Evolutionary conservation across 2,329 filamentous ascomycete genomes (phyloP).

Genomic region (Arthrobotrys musiformis): DNA sequence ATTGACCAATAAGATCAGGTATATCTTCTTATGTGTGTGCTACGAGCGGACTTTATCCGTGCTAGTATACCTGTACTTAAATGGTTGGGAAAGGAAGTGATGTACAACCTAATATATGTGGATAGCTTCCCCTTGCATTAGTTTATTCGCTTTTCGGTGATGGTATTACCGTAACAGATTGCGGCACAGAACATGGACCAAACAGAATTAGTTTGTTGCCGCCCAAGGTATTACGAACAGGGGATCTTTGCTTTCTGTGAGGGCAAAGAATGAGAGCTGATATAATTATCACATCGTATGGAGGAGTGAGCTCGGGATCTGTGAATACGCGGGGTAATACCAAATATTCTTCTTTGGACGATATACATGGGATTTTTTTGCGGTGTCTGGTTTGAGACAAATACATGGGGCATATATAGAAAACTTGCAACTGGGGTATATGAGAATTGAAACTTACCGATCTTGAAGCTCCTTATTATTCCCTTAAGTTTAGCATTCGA

Average conservation of each 20-base stretch:
- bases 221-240: conserved; percentile 4
- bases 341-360: too few species aligned
- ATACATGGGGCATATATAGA: too few species aligned
- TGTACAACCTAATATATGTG: too few species aligned
- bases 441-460: not conserved
- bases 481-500: not conserved
- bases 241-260: conserved; percentile 2
- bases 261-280: too few species aligned
- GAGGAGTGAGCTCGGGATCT: not conserved
- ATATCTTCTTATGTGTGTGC: too few species aligned
- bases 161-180: not conserved
- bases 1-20: conserved; percentile 8
- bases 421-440: too few species aligned
- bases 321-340: not conserved
- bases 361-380: too few species aligned
- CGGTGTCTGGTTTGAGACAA: too few species aligned
- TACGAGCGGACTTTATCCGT: too few species aligned
- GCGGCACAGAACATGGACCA: not conserved
- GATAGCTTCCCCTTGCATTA: not conserved
- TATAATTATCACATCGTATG: conserved; percentile 5
- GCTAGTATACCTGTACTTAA: not conserved
- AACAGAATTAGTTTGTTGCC: conserved; percentile 5
- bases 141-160: not conserved
- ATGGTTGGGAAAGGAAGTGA: too few species aligned
- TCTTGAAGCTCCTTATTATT: not conserved